Percentiles rank a stretch among this genome's conserved stretches.
These are phyloP conservation scores for Fusarium floridanum DNA, from an alignment of 2,329 filamentous ascomycete genomes.

Conservation along the genomic window DNA sequence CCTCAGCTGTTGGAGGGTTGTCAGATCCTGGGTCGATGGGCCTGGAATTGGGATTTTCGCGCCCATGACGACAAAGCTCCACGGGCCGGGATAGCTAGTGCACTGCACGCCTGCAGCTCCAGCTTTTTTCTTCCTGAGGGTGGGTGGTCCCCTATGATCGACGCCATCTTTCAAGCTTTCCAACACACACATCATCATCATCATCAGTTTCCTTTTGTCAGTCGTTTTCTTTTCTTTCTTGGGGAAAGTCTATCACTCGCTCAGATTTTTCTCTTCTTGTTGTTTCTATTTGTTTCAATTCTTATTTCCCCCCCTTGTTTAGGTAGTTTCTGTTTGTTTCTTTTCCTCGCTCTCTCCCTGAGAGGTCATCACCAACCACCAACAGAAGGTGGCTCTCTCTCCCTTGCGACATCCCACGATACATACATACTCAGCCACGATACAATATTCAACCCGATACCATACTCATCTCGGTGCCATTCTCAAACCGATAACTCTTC, in stretches of 20 bases:
- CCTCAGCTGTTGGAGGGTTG: background rate
- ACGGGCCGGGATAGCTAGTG: background rate
- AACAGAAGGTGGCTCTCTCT: conserved; percentile 24
- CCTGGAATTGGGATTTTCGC: conserved; percentile 42
- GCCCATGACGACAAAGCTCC: conserved; percentile 36
- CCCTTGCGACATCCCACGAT: background rate
- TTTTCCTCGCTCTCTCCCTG: background rate
- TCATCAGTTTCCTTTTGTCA: background rate
- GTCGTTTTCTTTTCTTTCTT: background rate
- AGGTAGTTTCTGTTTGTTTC: background rate
- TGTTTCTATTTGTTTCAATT: conserved; percentile 13
- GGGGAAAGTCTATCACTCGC: background rate
- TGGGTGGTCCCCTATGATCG: background rate
- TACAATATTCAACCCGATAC: background rate
- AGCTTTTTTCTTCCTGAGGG: background rate
- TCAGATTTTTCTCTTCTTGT: background rate
- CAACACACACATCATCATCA: background rate
- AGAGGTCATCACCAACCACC: conserved; percentile 16
- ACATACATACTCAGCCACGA: background rate
- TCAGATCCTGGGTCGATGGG: background rate
- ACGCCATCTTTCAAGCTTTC: conserved; percentile 1
- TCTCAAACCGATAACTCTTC: background rate
- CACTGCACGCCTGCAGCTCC: background rate
- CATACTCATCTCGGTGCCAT: background rate
- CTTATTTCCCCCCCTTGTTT: background rate